A percentile compares a stretch with the other conserved stretches of the same genome.
These are phyloP conservation scores for Aspergillus ochraceus DNA, from an alignment of 2,329 filamentous ascomycete species.

Conservation along the genomic window DNA sequence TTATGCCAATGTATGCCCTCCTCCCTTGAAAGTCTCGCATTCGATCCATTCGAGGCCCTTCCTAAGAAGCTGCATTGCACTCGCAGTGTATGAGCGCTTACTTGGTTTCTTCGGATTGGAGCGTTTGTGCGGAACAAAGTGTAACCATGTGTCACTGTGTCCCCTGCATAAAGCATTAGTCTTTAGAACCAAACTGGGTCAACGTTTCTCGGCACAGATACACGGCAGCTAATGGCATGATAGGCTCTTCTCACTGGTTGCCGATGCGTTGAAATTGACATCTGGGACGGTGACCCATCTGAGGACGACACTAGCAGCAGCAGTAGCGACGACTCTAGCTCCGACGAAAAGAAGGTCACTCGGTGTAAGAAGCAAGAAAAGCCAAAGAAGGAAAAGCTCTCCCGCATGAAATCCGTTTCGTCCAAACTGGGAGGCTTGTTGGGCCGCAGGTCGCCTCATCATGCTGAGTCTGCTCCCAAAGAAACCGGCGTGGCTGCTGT, in stretches of 20 bases:
- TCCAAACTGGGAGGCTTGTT: slow-evolving; percentile 24
- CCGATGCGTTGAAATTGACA: slow-evolving; percentile 90
- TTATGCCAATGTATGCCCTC: slow-evolving; percentile 67
- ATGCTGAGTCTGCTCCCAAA: not conserved
- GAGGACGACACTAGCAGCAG: slow-evolving; percentile 36
- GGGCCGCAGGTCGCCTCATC: slow-evolving; percentile 18
- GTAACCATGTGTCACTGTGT: slow-evolving; percentile 1
- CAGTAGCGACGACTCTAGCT: slow-evolving; percentile 30
- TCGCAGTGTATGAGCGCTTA: not conserved
- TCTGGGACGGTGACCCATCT: slow-evolving; percentile 71
- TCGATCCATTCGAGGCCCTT: not conserved
- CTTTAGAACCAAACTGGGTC: not conserved
- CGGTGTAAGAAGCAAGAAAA: slow-evolving; percentile 23
- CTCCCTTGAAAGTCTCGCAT: not conserved
- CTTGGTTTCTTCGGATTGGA: not conserved
- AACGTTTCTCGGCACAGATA: not conserved
- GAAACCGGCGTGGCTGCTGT: not conserved
- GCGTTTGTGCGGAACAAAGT: not conserved
- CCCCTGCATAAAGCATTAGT: not conserved
- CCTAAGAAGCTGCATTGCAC: not conserved
- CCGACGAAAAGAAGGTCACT: slow-evolving; percentile 20
- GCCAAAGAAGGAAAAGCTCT: slow-evolving; percentile 16
- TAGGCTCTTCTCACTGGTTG: slow-evolving; percentile 74
- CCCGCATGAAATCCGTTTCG: slow-evolving; percentile 18
- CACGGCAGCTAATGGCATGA: slow-evolving; percentile 2